These are phyloP conservation scores for Dichomitus squalens DNA, from an alignment of 1,284 basidiomycete genomes.

Conservation along the genomic window DNA sequence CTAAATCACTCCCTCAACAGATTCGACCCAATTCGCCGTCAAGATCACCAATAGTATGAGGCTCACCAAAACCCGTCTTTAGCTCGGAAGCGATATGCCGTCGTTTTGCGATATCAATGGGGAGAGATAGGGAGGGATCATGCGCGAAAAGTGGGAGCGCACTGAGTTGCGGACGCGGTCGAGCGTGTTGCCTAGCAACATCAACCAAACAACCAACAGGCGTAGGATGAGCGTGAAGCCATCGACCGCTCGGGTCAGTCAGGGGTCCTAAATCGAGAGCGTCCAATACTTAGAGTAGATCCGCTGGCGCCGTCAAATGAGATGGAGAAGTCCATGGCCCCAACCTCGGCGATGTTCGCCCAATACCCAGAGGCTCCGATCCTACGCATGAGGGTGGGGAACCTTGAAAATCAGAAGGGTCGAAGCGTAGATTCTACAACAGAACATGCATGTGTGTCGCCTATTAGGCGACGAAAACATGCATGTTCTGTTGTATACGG, in stretches of 20 bases:
- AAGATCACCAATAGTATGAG: no score
- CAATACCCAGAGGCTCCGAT: constrained; percentile 64
- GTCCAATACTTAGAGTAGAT: constrained; percentile 33
- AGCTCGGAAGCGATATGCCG: no score
- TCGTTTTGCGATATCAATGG: no score
- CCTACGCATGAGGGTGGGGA: constrained; percentile 71
- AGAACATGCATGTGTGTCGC: no score
- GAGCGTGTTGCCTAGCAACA: constrained; percentile 77
- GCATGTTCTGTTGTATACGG: no score
- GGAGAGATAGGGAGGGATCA: constrained; percentile 44
- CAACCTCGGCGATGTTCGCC: constrained; percentile 47
- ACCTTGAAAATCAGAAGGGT: constrained; percentile 65
- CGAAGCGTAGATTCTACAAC: constrained; percentile 75
- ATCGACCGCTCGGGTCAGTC: constrained; percentile 51
- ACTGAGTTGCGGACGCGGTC: constrained; percentile 69
- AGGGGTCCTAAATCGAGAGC: background rate
- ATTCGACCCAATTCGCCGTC: no score
- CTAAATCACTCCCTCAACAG: no score
- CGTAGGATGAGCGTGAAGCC: no score
- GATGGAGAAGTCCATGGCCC: constrained; percentile 70
- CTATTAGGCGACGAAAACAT: no score
- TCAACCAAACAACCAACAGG: constrained; percentile 76
- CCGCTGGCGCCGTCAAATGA: constrained; percentile 50
- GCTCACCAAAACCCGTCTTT: no score
- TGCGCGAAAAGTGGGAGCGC: constrained; percentile 42